A percentile compares a stretch with the other conserved stretches of the same genome.
Evolutionary conservation across 768 basidiomycete genomes (phyloP).

Genomic region (Pilatotrama ljubarskyi): DNA sequence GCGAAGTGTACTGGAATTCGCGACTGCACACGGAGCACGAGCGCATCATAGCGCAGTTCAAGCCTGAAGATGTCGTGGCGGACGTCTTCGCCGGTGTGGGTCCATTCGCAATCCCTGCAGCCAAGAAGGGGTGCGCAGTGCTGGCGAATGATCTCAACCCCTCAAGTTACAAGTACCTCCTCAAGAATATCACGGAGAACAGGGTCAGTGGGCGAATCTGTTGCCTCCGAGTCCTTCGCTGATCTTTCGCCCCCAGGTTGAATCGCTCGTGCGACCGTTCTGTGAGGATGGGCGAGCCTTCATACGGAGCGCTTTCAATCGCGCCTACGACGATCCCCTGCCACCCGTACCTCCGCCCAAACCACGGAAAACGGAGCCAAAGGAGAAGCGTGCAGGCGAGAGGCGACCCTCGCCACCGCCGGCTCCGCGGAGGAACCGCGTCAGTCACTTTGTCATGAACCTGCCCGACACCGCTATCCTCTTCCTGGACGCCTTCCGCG

Average conservation of each 20-base stretch:
- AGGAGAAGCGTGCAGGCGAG: slow-evolving; percentile 42
- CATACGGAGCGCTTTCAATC: slow-evolving; percentile 59
- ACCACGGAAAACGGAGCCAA: slow-evolving; percentile 36
- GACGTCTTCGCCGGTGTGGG: slow-evolving; percentile 98
- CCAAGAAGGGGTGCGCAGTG: slow-evolving; percentile 86
- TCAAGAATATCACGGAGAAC: slow-evolving; percentile 73
- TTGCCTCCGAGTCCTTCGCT: not conserved
- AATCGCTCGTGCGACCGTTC: slow-evolving; percentile 63
- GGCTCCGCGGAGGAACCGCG: slow-evolving; percentile 47
- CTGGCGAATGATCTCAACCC: slow-evolving; percentile 96
- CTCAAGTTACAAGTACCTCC: slow-evolving; percentile 74
- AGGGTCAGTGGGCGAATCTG: slow-evolving; percentile 56
- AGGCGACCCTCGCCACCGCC: slow-evolving; percentile 9
- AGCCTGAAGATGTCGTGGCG: slow-evolving; percentile 75
- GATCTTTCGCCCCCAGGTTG: slow-evolving; percentile 50
- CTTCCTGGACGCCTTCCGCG: slow-evolving; percentile 88
- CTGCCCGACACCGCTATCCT: slow-evolving; percentile 88
- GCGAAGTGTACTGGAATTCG: slow-evolving; percentile 97
- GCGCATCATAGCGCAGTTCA: slow-evolving; percentile 74
- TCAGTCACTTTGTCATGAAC: slow-evolving; percentile 97
- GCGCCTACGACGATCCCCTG: slow-evolving; percentile 66
- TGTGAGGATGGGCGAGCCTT: slow-evolving; percentile 89
- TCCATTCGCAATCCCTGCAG: slow-evolving; percentile 93
- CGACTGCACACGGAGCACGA: slow-evolving; percentile 90
- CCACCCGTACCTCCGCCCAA: slow-evolving; percentile 22